Evolutionary conservation across 805 yeast species (phyloP).

Genomic region (Monosporozyma yasuniensis): DNA sequence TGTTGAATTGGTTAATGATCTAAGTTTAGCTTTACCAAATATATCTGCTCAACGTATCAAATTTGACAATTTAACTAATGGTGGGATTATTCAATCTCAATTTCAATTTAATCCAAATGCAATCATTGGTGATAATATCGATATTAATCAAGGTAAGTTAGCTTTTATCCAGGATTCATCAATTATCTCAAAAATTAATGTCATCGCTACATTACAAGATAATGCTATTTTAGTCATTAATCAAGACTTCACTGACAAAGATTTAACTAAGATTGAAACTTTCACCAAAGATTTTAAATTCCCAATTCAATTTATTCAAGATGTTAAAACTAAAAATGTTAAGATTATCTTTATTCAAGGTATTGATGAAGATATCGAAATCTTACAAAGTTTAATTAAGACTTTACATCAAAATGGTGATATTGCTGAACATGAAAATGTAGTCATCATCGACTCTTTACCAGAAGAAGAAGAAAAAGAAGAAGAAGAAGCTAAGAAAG

Average conservation of each 20-base stretch:
- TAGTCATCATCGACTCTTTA: neutral
- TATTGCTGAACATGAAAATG: neutral
- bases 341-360: constrained; percentile 53
- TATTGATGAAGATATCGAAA: constrained; percentile 32
- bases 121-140: constrained; percentile 13
- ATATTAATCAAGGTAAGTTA: constrained; percentile 53
- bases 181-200: constrained; percentile 50
- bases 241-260: neutral
- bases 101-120: constrained; percentile 29
- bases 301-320: constrained; percentile 44
- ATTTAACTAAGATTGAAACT: neutral
- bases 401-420: neutral
- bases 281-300: constrained; percentile 42
- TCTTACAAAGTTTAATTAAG: neutral
- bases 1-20: constrained; percentile 53
- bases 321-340: constrained; percentile 44
- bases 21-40: constrained; percentile 52
- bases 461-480: neutral
- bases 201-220: constrained; percentile 48
- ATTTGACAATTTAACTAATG: constrained; percentile 62
- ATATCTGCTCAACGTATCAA: constrained; percentile 49
- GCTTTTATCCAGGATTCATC: constrained; percentile 53
- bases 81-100: constrained; percentile 71
- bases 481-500: neutral
- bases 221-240: constrained; percentile 45